Evolutionary conservation across 176 grass and related monocot species (phyloP), one percentile per base, ranked within the genome.

Genomic region (Hsuehochloa calcarea): DNA sequence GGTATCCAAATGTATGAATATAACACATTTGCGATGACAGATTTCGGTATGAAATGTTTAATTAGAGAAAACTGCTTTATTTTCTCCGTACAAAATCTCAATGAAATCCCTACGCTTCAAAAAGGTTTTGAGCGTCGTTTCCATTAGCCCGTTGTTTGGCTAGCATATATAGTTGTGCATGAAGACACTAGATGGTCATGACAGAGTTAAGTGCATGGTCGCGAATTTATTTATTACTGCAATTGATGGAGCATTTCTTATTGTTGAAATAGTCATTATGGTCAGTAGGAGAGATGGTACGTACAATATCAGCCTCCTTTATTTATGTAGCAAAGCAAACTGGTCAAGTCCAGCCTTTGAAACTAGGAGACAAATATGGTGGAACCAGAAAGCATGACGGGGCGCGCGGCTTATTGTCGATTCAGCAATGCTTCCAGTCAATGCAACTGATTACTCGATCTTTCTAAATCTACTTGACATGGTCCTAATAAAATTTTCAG

Each of bases 271-370:
- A 65, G 55, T 39, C 83, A 27, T 61, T 78, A 31, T 49, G 58
- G 16, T 86, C 22, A 78, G 68, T 49, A 26, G 87, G 87, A 74
- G 76, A 68, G 61, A 80, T 68, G 68, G 49, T 37, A 11, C 82
- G 6, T n/a, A n/a, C n/a, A n/a, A n/a, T n/a, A 89, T 68, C 87
- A 80, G n/a, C 6, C 5, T 51, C 40, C 68, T 34, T 65, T 17
- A 73, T 61, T 37, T 37, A 39, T 66, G 20, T n/a, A n/a, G n/a
- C n/a, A n/a, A n/a, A n/a, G n/a, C n/a, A 67, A 78, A 59, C 38
- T 72, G 79, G 84, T 90, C 72, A 90, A 81, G 56, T 61, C 49
- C 49, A 86, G 47, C 73, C 56, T 78, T 82, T 40, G 65, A 90
- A 90, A 81, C 72, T 58, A 90, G 49, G 64, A 29, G 72, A 86